Percentiles rank a stretch among this genome's conserved stretches.
Conservation (phyloP, 2,329 filamentous ascomycete species). For the Neobulgaria alba region DNA sequence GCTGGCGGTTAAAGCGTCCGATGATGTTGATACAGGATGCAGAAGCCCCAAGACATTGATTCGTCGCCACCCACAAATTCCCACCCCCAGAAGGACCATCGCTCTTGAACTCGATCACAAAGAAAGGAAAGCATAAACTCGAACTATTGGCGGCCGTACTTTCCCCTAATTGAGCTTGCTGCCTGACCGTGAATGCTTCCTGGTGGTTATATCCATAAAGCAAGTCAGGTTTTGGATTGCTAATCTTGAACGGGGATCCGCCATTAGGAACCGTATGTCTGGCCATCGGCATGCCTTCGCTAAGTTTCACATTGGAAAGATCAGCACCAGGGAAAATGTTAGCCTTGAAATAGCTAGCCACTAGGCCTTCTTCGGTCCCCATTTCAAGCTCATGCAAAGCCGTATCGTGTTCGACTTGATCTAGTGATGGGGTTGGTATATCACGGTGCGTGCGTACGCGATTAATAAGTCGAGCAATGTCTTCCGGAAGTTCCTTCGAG, state of each 20-base stretch:
- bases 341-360: constrained; percentile 16
- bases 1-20: constrained; percentile 15
- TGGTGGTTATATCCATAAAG: constrained; percentile 4
- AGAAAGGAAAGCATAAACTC: constrained; percentile 22
- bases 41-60: constrained; percentile 30
- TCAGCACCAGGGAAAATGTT: constrained; percentile 11
- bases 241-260: constrained; percentile 15
- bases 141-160: constrained; percentile 15
- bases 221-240: constrained; percentile 19
- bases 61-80: constrained; percentile 30
- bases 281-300: constrained; percentile 15
- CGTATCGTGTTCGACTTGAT: constrained; percentile 12
- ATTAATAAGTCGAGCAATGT: no score
- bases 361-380: constrained; percentile 10
- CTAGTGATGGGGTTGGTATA: constrained; percentile 13
- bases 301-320: constrained; percentile 7
- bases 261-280: constrained; percentile 11
- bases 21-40: constrained; percentile 29
- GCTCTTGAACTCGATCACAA: constrained; percentile 28
- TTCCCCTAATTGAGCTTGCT: constrained; percentile 20
- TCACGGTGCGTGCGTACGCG: constrained; percentile 12
- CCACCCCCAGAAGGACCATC: constrained; percentile 21
- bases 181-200: constrained; percentile 13
- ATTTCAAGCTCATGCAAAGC: constrained; percentile 11
- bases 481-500: no score